Evolutionary conservation across 2,329 filamentous ascomycete species (phyloP), one percentile per base, ranked within the genome.

Genomic region (Beauveria rudraprayagi): DNA sequence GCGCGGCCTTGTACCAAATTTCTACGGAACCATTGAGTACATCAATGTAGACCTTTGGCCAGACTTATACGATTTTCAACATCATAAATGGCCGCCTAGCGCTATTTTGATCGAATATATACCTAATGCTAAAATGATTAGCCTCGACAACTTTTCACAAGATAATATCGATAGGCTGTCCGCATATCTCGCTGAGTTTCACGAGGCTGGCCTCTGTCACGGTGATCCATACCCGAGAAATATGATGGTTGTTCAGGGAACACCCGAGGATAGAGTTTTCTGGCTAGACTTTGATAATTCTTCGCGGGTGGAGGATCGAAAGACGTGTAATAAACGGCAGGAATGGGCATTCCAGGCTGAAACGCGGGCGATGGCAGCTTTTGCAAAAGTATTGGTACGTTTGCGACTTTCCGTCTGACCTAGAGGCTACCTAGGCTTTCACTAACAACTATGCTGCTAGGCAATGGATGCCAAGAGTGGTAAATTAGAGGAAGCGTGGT

Each of bases 161-260:
- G 37, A 44, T 9, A 56, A 37, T 43, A 44, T 56, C 28, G 53
- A 56, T 5, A 44, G 16, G 40, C 53, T 56, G 5, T 17, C 40
- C 10, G 22, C 40, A 46, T 46, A 30, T 19, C 40, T 44, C 22
- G 10, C 16, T 11, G 53, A 44, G 37, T 22, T 53, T 40, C 34
- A 53, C 19, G 51, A 53, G 28, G 28, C 26, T 53, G 51, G 53
- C 26, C 40, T 56, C 16, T 8, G 28, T 8, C 53, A 56, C 11
- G 40, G 43, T 16, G 53, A 56, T 17, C 2, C 24, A 30, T 56
- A 26, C n/a, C 53, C 53, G 3, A 56, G 53, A 46, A 56, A 56
- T 40, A 56, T 56, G 53, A 56, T 56, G 53, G 40, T 56, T n/a
- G 53, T 46, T 44, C 19, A 28, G 24, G 53, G 53, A 44, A 26